phyloP scores from a whole-genome alignment of 2,329 filamentous ascomycete species.

The Ceratocystis variospora region DNA sequence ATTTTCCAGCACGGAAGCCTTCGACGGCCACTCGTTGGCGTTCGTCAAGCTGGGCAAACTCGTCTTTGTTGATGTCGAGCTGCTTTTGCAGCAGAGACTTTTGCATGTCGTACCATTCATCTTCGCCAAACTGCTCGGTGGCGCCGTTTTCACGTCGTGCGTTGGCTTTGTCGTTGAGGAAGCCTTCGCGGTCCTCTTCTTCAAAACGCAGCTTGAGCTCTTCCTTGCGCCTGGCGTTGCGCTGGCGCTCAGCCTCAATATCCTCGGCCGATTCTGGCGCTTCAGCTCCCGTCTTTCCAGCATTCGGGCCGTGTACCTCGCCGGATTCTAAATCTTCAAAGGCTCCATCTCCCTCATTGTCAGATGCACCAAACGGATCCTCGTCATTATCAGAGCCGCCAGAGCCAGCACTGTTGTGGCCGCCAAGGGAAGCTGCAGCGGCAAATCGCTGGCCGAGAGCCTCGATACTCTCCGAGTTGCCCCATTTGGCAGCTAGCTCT shows the following conservation, averaged over 20 bases:
- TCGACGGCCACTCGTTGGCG: slow-evolving; percentile 71
- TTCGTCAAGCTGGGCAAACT: slow-evolving; percentile 80
- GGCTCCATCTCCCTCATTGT: slow-evolving; percentile 61
- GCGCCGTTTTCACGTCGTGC: slow-evolving; percentile 55
- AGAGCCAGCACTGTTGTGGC: slow-evolving; percentile 23
- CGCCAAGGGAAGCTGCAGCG: slow-evolving; percentile 38
- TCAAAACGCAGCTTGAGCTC: slow-evolving; percentile 91
- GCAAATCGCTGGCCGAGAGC: slow-evolving; percentile 62
- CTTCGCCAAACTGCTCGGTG: slow-evolving; percentile 78
- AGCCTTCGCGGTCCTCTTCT: slow-evolving; percentile 93
- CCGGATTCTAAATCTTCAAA: slow-evolving; percentile 79
- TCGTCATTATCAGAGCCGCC: slow-evolving; percentile 38
- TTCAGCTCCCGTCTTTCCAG: slow-evolving; percentile 25
- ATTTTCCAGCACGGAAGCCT: slow-evolving; percentile 82
- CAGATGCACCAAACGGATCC: slow-evolving; percentile 38
- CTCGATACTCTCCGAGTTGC: slow-evolving; percentile 62
- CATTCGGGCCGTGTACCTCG: slow-evolving; percentile 38
- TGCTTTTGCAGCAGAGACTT: slow-evolving; percentile 93
- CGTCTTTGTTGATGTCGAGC: slow-evolving; percentile 87
- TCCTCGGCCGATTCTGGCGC: slow-evolving; percentile 32
- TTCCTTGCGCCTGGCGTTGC: slow-evolving; percentile 83
- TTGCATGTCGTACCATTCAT: slow-evolving; percentile 97
- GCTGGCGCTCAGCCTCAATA: slow-evolving; percentile 78
- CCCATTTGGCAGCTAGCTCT: slow-evolving; percentile 74
- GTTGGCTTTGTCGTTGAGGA: slow-evolving; percentile 75